phyloP scores from a whole-genome alignment of 2,329 filamentous ascomycete genomes.

The Botrytis byssoidea region DNA sequence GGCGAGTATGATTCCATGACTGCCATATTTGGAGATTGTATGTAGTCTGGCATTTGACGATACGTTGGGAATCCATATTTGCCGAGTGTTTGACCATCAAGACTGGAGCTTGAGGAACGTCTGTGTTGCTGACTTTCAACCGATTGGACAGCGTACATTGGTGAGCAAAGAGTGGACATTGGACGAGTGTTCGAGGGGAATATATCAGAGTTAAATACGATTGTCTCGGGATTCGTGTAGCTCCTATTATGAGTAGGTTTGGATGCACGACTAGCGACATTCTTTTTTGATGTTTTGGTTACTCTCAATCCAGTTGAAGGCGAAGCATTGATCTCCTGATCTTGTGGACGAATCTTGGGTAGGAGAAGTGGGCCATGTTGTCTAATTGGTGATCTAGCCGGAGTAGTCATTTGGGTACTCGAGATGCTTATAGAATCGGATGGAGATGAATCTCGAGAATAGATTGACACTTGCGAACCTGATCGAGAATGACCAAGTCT shows the following conservation, averaged over 20 bases:
- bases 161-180: conserved; percentile 38
- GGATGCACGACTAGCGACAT: conserved; percentile 38
- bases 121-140: conserved; percentile 48
- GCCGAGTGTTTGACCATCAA: conserved; percentile 64
- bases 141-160: conserved; percentile 36
- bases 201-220: conserved; percentile 41
- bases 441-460: conserved; percentile 66
- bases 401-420: conserved; percentile 67
- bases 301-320: conserved; percentile 48
- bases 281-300: conserved; percentile 45
- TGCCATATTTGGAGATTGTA: conserved; percentile 38
- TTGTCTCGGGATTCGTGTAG: conserved; percentile 60
- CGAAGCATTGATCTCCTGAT: conserved; percentile 68
- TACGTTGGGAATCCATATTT: conserved; percentile 84
- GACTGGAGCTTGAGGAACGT: conserved; percentile 64
- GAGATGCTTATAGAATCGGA: conserved; percentile 53
- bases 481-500: conserved; percentile 43
- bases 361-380: conserved; percentile 78
- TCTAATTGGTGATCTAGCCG: conserved; percentile 68
- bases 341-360: conserved; percentile 82
- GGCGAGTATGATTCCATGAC: conserved; percentile 45
- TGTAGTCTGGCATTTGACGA: conserved; percentile 64
- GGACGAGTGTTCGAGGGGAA: conserved; percentile 33
- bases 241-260: conserved; percentile 54
- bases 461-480: conserved; percentile 45